Base-by-base conservation (phyloP, 345 rosid genomes). In the Lumnitzera littorea region DNA sequence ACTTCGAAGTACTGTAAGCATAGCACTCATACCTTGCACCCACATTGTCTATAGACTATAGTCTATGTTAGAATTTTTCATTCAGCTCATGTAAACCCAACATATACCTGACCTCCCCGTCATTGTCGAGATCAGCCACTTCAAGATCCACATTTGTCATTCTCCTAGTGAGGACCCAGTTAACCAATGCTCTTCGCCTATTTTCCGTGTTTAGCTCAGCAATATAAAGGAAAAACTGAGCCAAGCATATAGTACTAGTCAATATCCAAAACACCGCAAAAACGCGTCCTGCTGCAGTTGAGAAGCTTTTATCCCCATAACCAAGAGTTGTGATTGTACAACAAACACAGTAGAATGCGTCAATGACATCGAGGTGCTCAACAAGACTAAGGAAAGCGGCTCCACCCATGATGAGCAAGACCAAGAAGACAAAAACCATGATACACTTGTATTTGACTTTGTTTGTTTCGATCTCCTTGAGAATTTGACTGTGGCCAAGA, bases 291-390 rank as follows among this genome's bases (percentile, higher is more conserved):
- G 50, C 50, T 24, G 27, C 17, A 0, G 87, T 81, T 48, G 66
- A 76, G 71, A 94, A 89, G 73, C 96, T 94, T 69, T 66, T 50
- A 55, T 94, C 99, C 0, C 99, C 96, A 63, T 80, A 94, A 13
- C 99, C 97, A 50, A 90, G 69, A 13, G 99, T 86, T 2, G 97
- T 90, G 61, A 94, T 56, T 1, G 99, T 87, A 15, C 91, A 74
- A 64, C 95, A 90, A 25, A 83, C 96, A 13, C 97, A 90, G 56
- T 94, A 92, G 65, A 92, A 77, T 2, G 96, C 85, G 12, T 87
- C 87, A 2, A 80, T 43, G 8, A 74, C 5, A 29, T 68, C 71
- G 72, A 82, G 66, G 24, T 63, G 67, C 84, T 89, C 97, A 12
- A 74, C 66, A 5, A 4, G 1, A 5, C 3, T 56, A 12, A 89